Percentiles rank a stretch among this genome's conserved stretches.
These are phyloP conservation scores for Aspergillus transmontanensis DNA, from an alignment of 2,329 filamentous ascomycete genomes.

Conservation along the genomic window DNA sequence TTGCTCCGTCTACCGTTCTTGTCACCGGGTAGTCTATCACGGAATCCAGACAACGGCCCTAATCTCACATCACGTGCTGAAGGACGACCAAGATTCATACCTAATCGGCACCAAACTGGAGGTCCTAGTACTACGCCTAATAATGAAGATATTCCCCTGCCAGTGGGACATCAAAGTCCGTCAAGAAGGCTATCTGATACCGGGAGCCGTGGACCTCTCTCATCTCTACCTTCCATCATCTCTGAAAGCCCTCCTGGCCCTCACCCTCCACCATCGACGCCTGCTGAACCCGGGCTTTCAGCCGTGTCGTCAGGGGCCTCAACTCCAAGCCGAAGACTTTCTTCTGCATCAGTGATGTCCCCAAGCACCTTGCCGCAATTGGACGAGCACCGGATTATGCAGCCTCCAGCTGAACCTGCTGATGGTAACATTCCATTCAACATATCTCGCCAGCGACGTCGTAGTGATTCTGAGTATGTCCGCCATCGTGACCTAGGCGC, in stretches of 20 bases:
- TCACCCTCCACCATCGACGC: conserved; percentile 64
- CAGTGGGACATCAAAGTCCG: conserved; percentile 46
- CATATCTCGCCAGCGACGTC: conserved; percentile 54
- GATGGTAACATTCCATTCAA: conserved; percentile 46
- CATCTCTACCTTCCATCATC: conserved; percentile 46
- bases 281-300: conserved; percentile 61
- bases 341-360: conserved; percentile 49
- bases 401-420: conserved; percentile 41
- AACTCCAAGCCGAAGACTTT: conserved; percentile 50
- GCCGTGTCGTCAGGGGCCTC: conserved; percentile 57
- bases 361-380: conserved; percentile 41
- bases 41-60: conserved; percentile 48
- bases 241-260: conserved; percentile 62
- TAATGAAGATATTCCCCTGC: conserved; percentile 57
- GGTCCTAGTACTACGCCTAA: conserved; percentile 50
- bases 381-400: conserved; percentile 40
- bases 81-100: conserved; percentile 57
- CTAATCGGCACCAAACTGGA: conserved; percentile 57
- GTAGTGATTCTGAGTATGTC: conserved; percentile 62
- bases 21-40: conserved; percentile 45
- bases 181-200: conserved; percentile 38
- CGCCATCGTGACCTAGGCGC: conserved; percentile 60
- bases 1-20: conserved; percentile 49
- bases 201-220: conserved; percentile 29
- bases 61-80: conserved; percentile 57